These are phyloP conservation scores for Persicaria tinctoria DNA, from an alignment of 148 eudicot genomes.

Conservation along the genomic window DNA sequence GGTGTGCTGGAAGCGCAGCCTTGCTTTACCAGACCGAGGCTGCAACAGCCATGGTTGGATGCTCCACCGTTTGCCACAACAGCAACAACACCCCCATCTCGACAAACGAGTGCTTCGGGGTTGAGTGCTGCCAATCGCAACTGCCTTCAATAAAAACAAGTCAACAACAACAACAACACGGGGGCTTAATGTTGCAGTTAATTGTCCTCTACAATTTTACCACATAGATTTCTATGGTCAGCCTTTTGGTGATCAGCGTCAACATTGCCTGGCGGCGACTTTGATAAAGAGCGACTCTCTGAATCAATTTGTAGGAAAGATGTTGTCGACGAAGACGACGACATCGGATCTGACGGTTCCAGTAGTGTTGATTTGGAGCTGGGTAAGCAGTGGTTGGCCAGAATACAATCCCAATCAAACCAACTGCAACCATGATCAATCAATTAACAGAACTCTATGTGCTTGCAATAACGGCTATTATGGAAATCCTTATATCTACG, in stretches of 20 bases:
- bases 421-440: too few species aligned
- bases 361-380: neutral
- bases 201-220: neutral
- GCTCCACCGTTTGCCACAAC: constrained; percentile 15
- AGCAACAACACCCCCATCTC: neutral
- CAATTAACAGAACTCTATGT: too few species aligned
- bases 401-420: too few species aligned
- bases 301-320: neutral
- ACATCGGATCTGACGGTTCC: neutral
- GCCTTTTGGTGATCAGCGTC: neutral
- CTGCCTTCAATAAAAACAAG: neutral
- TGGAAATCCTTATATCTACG: neutral
- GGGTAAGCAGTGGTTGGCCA: neutral
- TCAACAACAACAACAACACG: too few species aligned
- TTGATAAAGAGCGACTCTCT: neutral
- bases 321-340: too few species aligned
- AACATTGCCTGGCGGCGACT: neutral
- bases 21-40: neutral
- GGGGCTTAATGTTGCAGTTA: too few species aligned
- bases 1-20: constrained; percentile 12
- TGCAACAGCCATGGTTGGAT: neutral
- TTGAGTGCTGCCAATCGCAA: constrained; percentile 30
- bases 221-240: neutral
- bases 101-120: constrained; percentile 22
- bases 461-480: too few species aligned